Evolutionary conservation across 352 stramenopile species (phyloP), one percentile per base, ranked within the genome.

Genomic region (Phytopythium litorale): DNA sequence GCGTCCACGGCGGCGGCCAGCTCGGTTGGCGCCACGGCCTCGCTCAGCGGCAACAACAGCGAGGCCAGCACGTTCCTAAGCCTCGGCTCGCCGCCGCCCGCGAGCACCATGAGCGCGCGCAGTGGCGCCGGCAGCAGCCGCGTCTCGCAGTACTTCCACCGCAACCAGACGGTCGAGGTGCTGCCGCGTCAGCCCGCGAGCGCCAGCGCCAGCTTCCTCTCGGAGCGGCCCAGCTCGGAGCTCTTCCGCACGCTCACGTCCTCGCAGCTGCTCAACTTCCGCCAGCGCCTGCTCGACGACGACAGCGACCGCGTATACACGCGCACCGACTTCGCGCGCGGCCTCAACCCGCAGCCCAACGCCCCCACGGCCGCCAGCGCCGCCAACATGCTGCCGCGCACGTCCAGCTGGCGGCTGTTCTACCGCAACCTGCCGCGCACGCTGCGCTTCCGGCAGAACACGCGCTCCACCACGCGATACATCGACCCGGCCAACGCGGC

Each of bases 141-240:
- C 19, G 54, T 66, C 38, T 35, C 63, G n/a, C 57, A 64, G 43
- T 77, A 83, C 55, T 92, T 92, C 53, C 71, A 86, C 56, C 84
- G 84, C 38, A 79, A 92, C 64, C 84, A 91, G 54, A 92, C 84
- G 0, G 79, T 91, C 11, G 81, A 92, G 19, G 79, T 91, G 51
- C 57, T 92, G 23, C 75, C 79, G 21, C 73, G 78, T 4, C 65
- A 74, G 33, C 66, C 68, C 0, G 15, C 33, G 1, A 5, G 57
- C 4, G 60, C 69, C 23, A 67, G 70, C 0, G 57, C 69, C 32
- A 71, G 63, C 46, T 66, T 89, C 49, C 65, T 72, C 18, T 81
- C 78, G 58, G 69, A 74, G 9, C 77, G 72, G 1, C 73, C 73
- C 8, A 78, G 87, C 57, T 81, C 75, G 11, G 81, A 89, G 55